These are phyloP conservation scores for Bolboschoenoplectus hybrid DNA, from an alignment of 202 grass and related monocot genomes.

Conservation along the genomic window DNA sequence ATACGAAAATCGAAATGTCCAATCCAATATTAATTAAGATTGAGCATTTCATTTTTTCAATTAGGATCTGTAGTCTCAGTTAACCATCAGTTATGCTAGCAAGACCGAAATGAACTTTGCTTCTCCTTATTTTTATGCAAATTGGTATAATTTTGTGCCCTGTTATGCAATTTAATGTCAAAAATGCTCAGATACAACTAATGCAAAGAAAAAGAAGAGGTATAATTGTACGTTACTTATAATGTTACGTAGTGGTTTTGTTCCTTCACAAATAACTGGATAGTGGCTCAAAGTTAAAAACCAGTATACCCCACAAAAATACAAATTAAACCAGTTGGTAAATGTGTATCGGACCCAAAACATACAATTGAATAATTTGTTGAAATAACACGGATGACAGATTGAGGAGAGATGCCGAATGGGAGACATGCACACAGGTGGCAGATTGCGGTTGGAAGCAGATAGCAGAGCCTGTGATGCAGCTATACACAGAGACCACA, in stretches of 20 bases:
- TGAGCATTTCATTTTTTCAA: neutral
- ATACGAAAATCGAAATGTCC: neutral
- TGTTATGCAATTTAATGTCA: neutral
- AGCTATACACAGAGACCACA: slow-evolving; percentile 76
- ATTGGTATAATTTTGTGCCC: neutral
- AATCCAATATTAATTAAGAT: slow-evolving; percentile 22
- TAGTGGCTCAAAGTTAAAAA: neutral
- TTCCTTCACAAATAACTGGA: neutral
- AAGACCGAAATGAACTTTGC: neutral
- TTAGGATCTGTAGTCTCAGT: neutral
- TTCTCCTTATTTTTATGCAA: neutral
- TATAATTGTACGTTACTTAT: neutral
- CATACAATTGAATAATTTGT: slow-evolving; percentile 21
- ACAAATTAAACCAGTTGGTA: neutral
- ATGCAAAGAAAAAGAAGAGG: neutral
- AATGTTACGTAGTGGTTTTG: neutral
- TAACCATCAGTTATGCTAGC: neutral
- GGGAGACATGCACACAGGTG: slow-evolving; percentile 55
- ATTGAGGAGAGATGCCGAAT: slow-evolving; percentile 62
- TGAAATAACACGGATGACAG: slow-evolving; percentile 34
- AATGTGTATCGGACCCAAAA: neutral
- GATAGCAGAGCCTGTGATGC: slow-evolving; percentile 80
- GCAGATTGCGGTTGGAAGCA: slow-evolving; percentile 84
- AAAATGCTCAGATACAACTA: neutral
- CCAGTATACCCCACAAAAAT: neutral